Percentiles rank a stretch among this genome's conserved stretches.
Conservation (phyloP, 805 yeast genomes). For the Yamadazyma endophytica region DNA sequence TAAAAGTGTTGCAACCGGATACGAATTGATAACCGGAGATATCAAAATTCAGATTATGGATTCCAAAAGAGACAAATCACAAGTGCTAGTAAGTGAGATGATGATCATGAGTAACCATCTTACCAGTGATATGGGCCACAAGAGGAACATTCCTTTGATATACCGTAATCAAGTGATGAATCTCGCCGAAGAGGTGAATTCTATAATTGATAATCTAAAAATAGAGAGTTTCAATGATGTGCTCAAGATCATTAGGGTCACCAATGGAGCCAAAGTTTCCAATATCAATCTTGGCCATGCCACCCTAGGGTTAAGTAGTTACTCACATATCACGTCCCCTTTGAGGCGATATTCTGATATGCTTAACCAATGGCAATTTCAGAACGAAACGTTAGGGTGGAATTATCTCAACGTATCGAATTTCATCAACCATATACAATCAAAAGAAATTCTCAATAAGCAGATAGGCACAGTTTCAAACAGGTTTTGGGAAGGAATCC, state of each 20-base stretch:
- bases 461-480: slow-evolving; percentile 20
- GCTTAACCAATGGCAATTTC: slow-evolving; percentile 72
- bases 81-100: slow-evolving; percentile 68
- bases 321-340: slow-evolving; percentile 85
- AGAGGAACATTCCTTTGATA: slow-evolving; percentile 48
- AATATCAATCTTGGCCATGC: slow-evolving; percentile 47
- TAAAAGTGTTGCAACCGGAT: slow-evolving; percentile 10
- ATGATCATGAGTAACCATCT: slow-evolving; percentile 79
- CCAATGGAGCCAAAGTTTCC: slow-evolving; percentile 52
- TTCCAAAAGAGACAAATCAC: slow-evolving; percentile 40
- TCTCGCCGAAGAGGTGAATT: slow-evolving; percentile 13
- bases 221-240: slow-evolving; percentile 31
- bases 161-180: slow-evolving; percentile 37
- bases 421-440: slow-evolving; percentile 28
- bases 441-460: slow-evolving; percentile 23
- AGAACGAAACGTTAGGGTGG: slow-evolving; percentile 12
- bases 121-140: slow-evolving; percentile 44
- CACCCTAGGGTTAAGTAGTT: slow-evolving; percentile 57
- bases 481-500: slow-evolving; percentile 35
- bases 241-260: slow-evolving; percentile 38
- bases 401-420: slow-evolving; percentile 8
- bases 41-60: slow-evolving; percentile 12
- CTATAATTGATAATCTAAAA: slow-evolving; percentile 15
- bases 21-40: slow-evolving; percentile 12
- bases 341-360: slow-evolving; percentile 79